Base-by-base conservation (phyloP, 805 yeast species). In the Schizosaccharomyces cryophilus region DNA sequence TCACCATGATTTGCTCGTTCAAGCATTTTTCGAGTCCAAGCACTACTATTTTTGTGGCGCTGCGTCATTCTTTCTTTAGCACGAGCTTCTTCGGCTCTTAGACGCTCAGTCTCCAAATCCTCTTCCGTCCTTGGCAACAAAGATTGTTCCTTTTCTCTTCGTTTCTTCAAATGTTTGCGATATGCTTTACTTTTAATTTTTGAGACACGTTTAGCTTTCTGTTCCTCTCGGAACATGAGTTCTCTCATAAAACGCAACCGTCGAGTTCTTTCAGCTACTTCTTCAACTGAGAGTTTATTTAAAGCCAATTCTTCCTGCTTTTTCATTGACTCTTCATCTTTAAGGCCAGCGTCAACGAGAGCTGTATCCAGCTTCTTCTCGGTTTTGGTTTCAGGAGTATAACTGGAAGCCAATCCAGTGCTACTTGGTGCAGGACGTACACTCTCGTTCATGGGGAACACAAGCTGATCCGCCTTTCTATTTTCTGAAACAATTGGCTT, bases 161-260 rank as follows among this genome's bases (percentile, higher is more conserved):
- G 96, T 70, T 83, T 85, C 78, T 89, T 87, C 67, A 85, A 82
- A 61, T 89, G 84, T 69, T 85, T 84, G 67, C 86, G 85, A 72
- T 82, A 93, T 1, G 87, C 78, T 72, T 90, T 93, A 47, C 96
- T 87, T 71, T 93, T 93, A 71, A 93, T 93, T 74, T 90, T 93
- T 75, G 90, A 90, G 67, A 93, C 77, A 66, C 98, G 79, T 71
- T 80, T 88, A 9, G 97, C 89, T 68, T 86, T 83, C 68, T 83
- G 80, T 73, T 90, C 96, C 67, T 90, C 96, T 67, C 97, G 78
- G 74, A 88, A 93, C 95, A 90, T 87, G 64, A 90, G 78, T 69
- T 93, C 98, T 65, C 98, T 79, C 96, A 88, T 87, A 68, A 85
- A 73, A 66, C 97, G 79, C 66, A 90, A 76, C 72, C 90, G 95